Conservation (phyloP, 306 rosid genomes). For the Quercus rubra region DNA sequence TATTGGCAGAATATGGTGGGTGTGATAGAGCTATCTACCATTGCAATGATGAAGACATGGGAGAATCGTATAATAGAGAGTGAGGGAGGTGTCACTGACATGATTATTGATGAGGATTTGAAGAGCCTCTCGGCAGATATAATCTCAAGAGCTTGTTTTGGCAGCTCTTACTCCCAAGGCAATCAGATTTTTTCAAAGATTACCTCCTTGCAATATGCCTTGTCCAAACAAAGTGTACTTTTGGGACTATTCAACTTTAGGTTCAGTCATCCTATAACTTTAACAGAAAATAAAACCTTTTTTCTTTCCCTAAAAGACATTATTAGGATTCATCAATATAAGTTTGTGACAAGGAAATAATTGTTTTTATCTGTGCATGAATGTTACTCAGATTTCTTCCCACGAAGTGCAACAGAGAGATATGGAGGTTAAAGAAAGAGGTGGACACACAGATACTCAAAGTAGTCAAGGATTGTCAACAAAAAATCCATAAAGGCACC, state of each 20-base stretch:
- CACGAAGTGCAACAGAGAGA: constrained; percentile 27
- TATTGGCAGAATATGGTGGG: constrained; percentile 22
- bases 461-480: constrained; percentile 13
- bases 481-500: constrained; percentile 5
- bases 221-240: constrained; percentile 14
- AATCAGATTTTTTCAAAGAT: constrained; percentile 29
- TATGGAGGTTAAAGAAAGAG: constrained; percentile 30
- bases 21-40: constrained; percentile 23
- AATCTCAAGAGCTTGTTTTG: constrained; percentile 37
- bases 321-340: too few species aligned
- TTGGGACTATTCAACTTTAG: constrained; percentile 28
- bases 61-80: constrained; percentile 15
- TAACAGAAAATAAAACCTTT: too few species aligned
- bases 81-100: constrained; percentile 12
- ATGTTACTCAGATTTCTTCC: constrained; percentile 20
- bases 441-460: constrained; percentile 17
- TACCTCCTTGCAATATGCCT: constrained; percentile 14
- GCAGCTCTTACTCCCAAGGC: constrained; percentile 28
- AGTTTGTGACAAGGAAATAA: not conserved
- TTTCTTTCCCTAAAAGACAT: too few species aligned
- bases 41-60: constrained; percentile 13
- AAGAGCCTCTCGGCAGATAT: constrained; percentile 21
- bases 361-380: not conserved
- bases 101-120: constrained; percentile 23
- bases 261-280: not conserved